Percentiles rank a stretch among this genome's conserved stretches.
These are phyloP conservation scores for Neoscytalidium dimidiatum DNA, from an alignment of 2,329 filamentous ascomycete genomes.

Conservation along the genomic window DNA sequence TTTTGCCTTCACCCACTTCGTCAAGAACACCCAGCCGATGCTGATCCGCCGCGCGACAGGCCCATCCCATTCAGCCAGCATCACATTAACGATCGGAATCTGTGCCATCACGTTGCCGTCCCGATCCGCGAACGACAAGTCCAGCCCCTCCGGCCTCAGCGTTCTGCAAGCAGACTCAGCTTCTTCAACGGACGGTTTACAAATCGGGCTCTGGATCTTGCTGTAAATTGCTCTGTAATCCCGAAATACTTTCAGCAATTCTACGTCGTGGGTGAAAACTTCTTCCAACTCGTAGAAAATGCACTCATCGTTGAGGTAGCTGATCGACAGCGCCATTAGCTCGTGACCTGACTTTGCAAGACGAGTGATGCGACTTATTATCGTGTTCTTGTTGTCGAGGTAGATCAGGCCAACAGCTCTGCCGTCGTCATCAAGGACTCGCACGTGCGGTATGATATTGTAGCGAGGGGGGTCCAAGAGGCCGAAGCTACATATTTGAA, in stretches of 20 bases:
- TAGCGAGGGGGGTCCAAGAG: neutral
- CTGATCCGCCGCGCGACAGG: neutral
- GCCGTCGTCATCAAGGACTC: neutral
- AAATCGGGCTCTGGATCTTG: neutral
- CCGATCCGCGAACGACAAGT: neutral
- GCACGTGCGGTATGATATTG: too few relatives aligned
- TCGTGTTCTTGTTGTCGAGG: neutral
- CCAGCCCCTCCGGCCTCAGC: neutral
- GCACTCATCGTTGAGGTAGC: neutral
- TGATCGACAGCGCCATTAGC: neutral
- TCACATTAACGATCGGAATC: neutral
- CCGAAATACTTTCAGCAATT: too few relatives aligned
- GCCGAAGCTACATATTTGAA: neutral
- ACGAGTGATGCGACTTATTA: fast-evolving
- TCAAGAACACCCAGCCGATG: neutral
- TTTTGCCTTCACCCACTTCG: neutral
- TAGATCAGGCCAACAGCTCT: neutral
- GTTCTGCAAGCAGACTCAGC: neutral
- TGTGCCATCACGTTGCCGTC: neutral
- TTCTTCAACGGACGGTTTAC: neutral
- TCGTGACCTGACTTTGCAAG: neutral
- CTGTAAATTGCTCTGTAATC: too few relatives aligned
- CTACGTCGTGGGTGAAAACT: too few relatives aligned
- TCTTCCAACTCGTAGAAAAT: too few relatives aligned
- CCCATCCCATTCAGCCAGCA: neutral